These are phyloP conservation scores for Cicer pinnatifidum DNA, from an alignment of 306 rosid genomes.

Conservation along the genomic window DNA sequence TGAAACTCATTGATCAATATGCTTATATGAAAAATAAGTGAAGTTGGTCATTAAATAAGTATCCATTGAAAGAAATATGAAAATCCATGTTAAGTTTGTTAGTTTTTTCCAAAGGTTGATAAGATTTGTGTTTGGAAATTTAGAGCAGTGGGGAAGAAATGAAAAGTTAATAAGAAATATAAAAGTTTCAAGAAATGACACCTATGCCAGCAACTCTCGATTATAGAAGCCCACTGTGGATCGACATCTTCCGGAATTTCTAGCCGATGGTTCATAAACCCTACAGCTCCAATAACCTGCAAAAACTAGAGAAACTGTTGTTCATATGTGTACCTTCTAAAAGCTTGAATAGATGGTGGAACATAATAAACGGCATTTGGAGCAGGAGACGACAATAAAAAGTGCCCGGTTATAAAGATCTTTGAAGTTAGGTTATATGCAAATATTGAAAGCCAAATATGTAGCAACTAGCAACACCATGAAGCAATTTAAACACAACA, in stretches of 20 bases:
- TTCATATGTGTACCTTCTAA: conserved; percentile 46
- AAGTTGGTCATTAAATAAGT: not conserved
- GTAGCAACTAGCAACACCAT: not conserved
- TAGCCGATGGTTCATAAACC: conserved; percentile 93
- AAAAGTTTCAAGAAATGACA: conserved; percentile 40
- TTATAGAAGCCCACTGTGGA: conserved; percentile 82
- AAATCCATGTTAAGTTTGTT: not conserved
- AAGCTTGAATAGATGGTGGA: conserved; percentile 12
- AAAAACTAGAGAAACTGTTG: conserved; percentile 48
- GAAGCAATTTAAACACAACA: not conserved
- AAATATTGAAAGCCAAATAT: not conserved
- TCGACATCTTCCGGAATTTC: conserved; percentile 91
- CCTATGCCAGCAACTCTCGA: conserved; percentile 98
- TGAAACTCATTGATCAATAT: too few species aligned
- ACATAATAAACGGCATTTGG: not conserved
- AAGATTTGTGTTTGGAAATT: conserved; percentile 24
- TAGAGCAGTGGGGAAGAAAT: conserved; percentile 15
- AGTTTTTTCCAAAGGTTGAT: not conserved
- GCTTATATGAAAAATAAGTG: not conserved
- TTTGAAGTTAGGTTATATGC: not conserved
- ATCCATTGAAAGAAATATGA: not conserved
- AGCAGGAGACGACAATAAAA: not conserved
- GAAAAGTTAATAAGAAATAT: conserved; percentile 6
- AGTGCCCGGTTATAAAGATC: not conserved
- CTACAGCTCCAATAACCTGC: conserved; percentile 98